These are phyloP conservation scores for Ballota nigra DNA, from an alignment of 257 asterid species.

Conservation along the genomic window DNA sequence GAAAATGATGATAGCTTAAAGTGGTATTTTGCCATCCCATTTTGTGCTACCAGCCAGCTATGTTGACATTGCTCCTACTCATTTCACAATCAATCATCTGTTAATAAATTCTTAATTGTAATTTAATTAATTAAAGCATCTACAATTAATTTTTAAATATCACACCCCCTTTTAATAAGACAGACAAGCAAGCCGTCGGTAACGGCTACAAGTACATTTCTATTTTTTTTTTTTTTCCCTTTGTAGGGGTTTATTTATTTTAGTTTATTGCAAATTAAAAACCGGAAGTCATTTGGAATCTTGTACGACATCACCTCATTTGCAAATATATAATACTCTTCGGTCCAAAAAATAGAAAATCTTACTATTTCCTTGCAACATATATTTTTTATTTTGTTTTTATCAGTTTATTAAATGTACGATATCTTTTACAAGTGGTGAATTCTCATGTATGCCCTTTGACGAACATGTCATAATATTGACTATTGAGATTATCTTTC, in stretches of 20 bases:
- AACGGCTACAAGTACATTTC: slow-evolving; percentile 17
- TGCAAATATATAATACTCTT: background rate
- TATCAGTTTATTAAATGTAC: too few relatives aligned
- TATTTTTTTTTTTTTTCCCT: background rate
- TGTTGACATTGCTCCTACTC: slow-evolving; percentile 30
- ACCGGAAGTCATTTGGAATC: background rate
- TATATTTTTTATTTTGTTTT: too few relatives aligned
- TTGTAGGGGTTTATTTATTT: background rate
- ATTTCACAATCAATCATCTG: background rate
- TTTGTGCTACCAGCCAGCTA: slow-evolving; percentile 21
- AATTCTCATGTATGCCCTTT: too few relatives aligned
- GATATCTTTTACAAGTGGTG: too few relatives aligned
- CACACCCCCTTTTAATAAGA: background rate
- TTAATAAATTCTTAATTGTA: background rate
- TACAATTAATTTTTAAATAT: background rate
- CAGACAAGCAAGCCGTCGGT: slow-evolving; percentile 12
- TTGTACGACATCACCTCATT: background rate
- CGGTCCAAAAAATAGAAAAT: background rate
- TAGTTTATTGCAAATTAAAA: background rate
- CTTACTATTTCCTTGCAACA: too few relatives aligned
- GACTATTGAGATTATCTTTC: too few relatives aligned
- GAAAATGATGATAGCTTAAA: slow-evolving; percentile 1
- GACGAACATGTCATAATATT: too few relatives aligned
- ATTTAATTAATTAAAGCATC: background rate
- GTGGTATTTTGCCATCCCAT: background rate